These are phyloP conservation scores for Termitomyces sp. DNA, from an alignment of 768 basidiomycete genomes.

Conservation along the genomic window DNA sequence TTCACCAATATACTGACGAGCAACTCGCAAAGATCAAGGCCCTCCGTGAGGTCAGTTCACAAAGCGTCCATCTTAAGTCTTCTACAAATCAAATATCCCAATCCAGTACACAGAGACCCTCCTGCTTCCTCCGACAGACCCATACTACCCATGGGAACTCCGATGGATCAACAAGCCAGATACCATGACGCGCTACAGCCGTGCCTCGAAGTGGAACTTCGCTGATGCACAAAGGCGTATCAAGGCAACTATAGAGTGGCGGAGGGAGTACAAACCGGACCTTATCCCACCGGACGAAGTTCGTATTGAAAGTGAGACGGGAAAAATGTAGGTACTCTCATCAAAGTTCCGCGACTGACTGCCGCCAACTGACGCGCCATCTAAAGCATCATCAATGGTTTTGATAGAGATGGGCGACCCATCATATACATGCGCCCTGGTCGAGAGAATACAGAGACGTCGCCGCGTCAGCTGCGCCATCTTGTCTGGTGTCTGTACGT, in stretches of 20 bases:
- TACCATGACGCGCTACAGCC: conserved; percentile 72
- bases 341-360: background rate
- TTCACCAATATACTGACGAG: conserved; percentile 56
- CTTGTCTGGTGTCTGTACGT: conserved; percentile 83
- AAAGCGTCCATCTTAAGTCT: background rate
- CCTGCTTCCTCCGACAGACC: conserved; percentile 58
- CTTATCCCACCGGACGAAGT: conserved; percentile 79
- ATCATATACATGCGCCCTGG: conserved; percentile 89
- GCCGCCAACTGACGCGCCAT: background rate
- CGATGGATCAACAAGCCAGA: conserved; percentile 70
- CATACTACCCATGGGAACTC: conserved; percentile 73
- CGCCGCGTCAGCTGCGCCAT: conserved; percentile 77
- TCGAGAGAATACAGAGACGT: conserved; percentile 75
- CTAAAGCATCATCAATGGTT: conserved; percentile 72
- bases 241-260: conserved; percentile 77
- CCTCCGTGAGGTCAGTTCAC: conserved; percentile 50
- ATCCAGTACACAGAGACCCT: conserved; percentile 63
- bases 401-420: conserved; percentile 83
- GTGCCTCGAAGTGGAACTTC: conserved; percentile 81
- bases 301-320: conserved; percentile 75
- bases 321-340: conserved; percentile 66
- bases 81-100: background rate
- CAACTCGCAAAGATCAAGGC: conserved; percentile 56
- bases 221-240: conserved; percentile 75
- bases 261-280: conserved; percentile 81